Percentiles rank a stretch among this genome's conserved stretches.
These are phyloP conservation scores for Botrytis byssoidea DNA, from an alignment of 2,329 filamentous ascomycete genomes.

Conservation along the genomic window DNA sequence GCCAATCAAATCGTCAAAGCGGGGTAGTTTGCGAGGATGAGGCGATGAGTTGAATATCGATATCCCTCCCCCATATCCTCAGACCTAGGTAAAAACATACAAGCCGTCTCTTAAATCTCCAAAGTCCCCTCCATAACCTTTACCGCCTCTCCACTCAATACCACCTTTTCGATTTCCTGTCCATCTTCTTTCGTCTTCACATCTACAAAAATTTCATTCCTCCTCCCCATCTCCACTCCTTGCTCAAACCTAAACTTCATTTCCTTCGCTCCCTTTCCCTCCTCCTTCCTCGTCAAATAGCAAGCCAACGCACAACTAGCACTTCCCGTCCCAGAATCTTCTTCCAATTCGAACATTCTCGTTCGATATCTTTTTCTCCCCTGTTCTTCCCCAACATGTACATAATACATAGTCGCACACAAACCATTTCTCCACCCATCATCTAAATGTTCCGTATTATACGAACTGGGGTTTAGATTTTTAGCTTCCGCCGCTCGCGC, in stretches of 20 bases:
- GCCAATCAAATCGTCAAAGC: not conserved
- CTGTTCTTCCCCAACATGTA: constrained; percentile 36
- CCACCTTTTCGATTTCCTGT: constrained; percentile 26
- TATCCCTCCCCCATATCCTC: not conserved
- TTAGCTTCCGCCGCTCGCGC: constrained; percentile 33
- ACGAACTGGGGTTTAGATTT: constrained; percentile 38
- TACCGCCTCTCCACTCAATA: constrained; percentile 29
- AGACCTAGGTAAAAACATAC: not conserved
- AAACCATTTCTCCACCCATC: constrained; percentile 30
- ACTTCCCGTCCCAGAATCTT: constrained; percentile 64
- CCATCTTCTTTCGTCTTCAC: constrained; percentile 24
- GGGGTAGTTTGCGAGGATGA: not conserved
- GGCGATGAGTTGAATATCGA: not conserved
- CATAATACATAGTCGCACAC: constrained; percentile 31
- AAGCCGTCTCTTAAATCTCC: constrained; percentile 6
- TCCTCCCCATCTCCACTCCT: constrained; percentile 63
- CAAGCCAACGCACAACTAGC: constrained; percentile 57
- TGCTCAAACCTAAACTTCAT: constrained; percentile 55
- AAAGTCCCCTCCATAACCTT: constrained; percentile 33
- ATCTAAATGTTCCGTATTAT: constrained; percentile 30
- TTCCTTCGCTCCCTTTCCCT: constrained; percentile 39
- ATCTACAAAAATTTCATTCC: constrained; percentile 33
- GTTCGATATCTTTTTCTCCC: constrained; percentile 47
- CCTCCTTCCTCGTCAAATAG: constrained; percentile 51
- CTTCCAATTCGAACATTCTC: constrained; percentile 52